These are phyloP conservation scores for Paratinospora sagittata DNA, from an alignment of 164 flowering plant species.

Conservation along the genomic window DNA sequence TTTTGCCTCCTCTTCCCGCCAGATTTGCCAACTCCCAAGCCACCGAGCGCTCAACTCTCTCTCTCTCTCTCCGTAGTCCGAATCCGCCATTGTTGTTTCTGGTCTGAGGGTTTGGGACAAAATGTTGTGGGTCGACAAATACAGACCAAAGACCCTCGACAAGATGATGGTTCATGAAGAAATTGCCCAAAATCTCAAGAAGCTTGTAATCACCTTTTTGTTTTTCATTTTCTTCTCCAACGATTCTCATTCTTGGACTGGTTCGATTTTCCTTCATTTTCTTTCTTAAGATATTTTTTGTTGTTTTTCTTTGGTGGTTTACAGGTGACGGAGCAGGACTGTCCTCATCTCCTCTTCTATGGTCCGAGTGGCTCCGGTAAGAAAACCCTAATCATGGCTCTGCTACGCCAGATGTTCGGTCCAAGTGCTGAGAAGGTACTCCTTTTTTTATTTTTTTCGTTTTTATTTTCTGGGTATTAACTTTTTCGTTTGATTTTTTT, in stretches of 20 bases:
- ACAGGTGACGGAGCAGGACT: constrained; percentile 88
- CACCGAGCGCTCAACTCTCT: background rate
- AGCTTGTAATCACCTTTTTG: constrained; percentile 41
- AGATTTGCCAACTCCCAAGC: background rate
- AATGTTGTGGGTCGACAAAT: constrained; percentile 99
- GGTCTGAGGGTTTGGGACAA: constrained; percentile 6
- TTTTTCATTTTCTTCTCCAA: background rate
- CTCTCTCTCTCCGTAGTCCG: background rate
- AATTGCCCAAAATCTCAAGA: constrained; percentile 78
- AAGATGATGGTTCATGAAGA: constrained; percentile 78
- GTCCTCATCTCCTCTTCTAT: constrained; percentile 92
- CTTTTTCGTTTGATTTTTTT: background rate
- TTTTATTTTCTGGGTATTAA: background rate
- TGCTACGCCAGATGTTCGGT: constrained; percentile 83
- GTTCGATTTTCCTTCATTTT: background rate
- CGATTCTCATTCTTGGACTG: background rate
- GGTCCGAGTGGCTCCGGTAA: constrained; percentile 94
- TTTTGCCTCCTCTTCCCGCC: too few relatives aligned
- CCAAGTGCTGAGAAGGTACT: constrained; percentile 82
- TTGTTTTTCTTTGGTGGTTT: background rate
- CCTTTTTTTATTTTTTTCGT: background rate
- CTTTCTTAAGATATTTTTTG: background rate
- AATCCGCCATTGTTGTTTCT: too few relatives aligned
- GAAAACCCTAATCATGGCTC: constrained; percentile 97
- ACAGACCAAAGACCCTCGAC: constrained; percentile 93